Conservation (phyloP, 306 rosid species). For the Rubus parviflorus region DNA sequence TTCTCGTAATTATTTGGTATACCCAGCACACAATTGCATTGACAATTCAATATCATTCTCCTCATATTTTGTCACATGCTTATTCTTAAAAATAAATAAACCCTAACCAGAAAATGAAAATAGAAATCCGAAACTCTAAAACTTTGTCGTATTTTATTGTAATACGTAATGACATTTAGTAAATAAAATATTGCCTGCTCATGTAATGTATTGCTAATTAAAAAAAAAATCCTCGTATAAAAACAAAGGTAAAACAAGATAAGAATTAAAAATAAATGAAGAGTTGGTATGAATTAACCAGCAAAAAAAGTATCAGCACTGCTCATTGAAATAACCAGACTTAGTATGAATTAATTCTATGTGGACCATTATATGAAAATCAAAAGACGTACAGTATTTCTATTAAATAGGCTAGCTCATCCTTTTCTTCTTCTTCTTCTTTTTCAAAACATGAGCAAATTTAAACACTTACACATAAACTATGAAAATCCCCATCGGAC, state of each 20-base stretch:
- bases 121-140: too few species aligned
- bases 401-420: not conserved
- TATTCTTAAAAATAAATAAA: too few species aligned
- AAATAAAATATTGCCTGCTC: too few species aligned
- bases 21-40: not conserved
- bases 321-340: not conserved
- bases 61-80: not conserved
- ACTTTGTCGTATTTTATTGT: too few species aligned
- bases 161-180: too few species aligned
- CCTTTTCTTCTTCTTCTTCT: not conserved
- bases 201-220: not conserved
- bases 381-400: not conserved
- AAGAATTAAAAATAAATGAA: conserved; percentile 6
- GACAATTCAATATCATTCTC: too few species aligned
- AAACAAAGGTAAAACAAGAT: not conserved
- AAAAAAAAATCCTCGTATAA: not conserved
- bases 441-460: not conserved
- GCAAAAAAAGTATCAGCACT: not conserved
- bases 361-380: not conserved
- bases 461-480: not conserved
- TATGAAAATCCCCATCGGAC: not conserved
- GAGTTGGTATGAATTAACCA: not conserved
- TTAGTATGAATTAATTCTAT: conserved; percentile 2
- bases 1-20: not conserved
- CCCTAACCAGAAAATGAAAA: too few species aligned